phyloP scores from a whole-genome alignment of 257 asterid genomes.

The Lavandula angustifolia region DNA sequence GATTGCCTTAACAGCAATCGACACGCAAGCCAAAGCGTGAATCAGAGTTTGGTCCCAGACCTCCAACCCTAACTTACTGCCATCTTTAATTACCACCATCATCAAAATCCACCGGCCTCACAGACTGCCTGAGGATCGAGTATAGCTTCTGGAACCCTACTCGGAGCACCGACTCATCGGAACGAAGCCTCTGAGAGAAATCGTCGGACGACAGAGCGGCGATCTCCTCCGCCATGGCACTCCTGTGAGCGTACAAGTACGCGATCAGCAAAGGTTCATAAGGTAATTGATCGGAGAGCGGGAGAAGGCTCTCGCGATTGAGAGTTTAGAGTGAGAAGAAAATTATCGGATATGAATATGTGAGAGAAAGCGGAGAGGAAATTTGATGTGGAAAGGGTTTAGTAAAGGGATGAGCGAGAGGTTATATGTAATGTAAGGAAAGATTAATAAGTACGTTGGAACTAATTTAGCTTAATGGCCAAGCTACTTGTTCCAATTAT shows the following conservation, averaged over 20 bases:
- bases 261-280: constrained; percentile 50
- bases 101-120: constrained; percentile 45
- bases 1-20: constrained; percentile 54
- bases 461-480: constrained; percentile 32
- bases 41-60: constrained; percentile 72
- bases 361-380: constrained; percentile 7
- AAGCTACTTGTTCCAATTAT: constrained; percentile 34
- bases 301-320: constrained; percentile 38
- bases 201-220: constrained; percentile 69
- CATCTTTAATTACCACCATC: constrained; percentile 34
- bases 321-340: constrained; percentile 14
- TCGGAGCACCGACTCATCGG: constrained; percentile 62
- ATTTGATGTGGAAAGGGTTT: constrained; percentile 32
- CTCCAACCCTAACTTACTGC: constrained; percentile 67
- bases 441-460: too few relatives aligned
- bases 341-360: constrained; percentile 15
- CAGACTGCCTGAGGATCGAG: constrained; percentile 63
- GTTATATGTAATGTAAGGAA: too few relatives aligned
- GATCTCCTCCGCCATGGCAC: constrained; percentile 91
- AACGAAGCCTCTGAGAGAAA: constrained; percentile 59
- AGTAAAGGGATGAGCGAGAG: constrained; percentile 25
- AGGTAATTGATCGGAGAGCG: constrained; percentile 42
- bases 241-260: constrained; percentile 30
- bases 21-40: constrained; percentile 72
- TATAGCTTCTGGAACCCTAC: constrained; percentile 64